Evolutionary conservation across 345 rosid species (phyloP), one percentile per base, ranked within the genome.

Genomic region (Boechera retrofracta): DNA sequence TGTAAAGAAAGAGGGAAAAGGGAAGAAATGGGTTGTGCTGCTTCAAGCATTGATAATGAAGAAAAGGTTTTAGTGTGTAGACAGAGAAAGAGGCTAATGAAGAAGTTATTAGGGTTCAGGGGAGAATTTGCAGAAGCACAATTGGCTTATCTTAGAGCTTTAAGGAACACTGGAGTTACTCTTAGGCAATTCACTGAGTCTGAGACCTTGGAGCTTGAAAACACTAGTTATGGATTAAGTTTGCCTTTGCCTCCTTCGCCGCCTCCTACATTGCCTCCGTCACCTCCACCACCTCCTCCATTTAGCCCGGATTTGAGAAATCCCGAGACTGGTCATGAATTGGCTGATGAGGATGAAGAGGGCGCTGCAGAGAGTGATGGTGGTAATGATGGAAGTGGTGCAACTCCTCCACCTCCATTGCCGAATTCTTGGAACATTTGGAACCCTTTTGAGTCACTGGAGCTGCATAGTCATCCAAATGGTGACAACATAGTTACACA

Each of bases 101-200:
- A 88, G 67, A 87, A 87, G 62, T 53, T 94, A 79, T 77, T 92
- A 58, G 82, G 69, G 68, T 75, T 76, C 78, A 86, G 98, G 76
- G 86, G 75, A 66, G 93, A 94, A 29, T 92, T 94, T 83, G 94
- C 97, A 3, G 92, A 87, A 80, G 89, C 97, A 5, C 93, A 89
- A 7, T 60, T 88, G 78, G 84, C 83, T 70, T 91, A 94, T 84
- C 76, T 94, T 80, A 92, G 87, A 80, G 89, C 97, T 57, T 67
- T 94, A 73, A 91, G 88, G 84, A 90, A 92, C 79, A 89, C 92
- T 24, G 97, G 98, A 47, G 92, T 80, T 10, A 92, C 98, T 44
- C 97, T 94, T 64, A 81, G 90, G 83, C 97, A 94, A 60, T 89
- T 94, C 86, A 90, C 98, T 0, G 98, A 94, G 79, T 90, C 97